Evolutionary conservation across 202 grass and related monocot species (phyloP).

Genomic region (Elaeis oleifera): DNA sequence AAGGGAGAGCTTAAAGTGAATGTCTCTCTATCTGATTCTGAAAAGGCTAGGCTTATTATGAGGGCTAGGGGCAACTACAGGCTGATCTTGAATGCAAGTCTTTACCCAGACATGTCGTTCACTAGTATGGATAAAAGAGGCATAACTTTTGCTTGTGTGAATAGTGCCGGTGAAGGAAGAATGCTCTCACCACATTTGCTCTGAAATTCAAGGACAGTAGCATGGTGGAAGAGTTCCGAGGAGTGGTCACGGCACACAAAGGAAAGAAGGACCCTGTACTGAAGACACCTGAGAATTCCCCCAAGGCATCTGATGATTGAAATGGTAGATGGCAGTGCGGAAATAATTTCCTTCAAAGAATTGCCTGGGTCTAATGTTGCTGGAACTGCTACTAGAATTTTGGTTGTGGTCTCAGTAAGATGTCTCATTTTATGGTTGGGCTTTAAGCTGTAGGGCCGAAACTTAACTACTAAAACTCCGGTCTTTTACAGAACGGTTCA

Average conservation of each 20-base stretch:
- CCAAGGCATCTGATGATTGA: conserved; percentile 22
- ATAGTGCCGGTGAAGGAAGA: conserved; percentile 51
- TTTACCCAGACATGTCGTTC: conserved; percentile 73
- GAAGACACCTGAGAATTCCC: conserved; percentile 5
- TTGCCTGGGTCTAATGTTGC: too few relatives aligned
- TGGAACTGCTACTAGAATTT: too few relatives aligned
- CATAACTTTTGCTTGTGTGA: conserved; percentile 72
- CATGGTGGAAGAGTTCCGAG: conserved; percentile 64
- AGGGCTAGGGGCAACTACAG: conserved; percentile 81
- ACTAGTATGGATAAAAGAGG: conserved; percentile 98
- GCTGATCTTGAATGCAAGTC: conserved; percentile 70
- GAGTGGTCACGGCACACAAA: conserved; percentile 47
- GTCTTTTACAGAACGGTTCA: too few relatives aligned
- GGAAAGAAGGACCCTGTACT: conserved; percentile 17
- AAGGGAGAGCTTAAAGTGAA: conserved; percentile 91
- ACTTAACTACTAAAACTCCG: too few relatives aligned
- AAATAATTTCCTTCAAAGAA: too few relatives aligned
- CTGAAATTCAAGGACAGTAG: conserved; percentile 79
- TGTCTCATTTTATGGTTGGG: too few relatives aligned
- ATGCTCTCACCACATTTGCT: conserved; percentile 51
- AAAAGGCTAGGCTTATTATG: conserved; percentile 76
- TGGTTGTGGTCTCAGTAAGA: too few relatives aligned
- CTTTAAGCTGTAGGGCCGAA: too few relatives aligned
- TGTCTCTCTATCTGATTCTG: conserved; percentile 34
- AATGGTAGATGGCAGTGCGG: too few relatives aligned